phyloP scores from a whole-genome alignment of 2,329 filamentous ascomycete genomes.

The Orbilia oligospora region DNA sequence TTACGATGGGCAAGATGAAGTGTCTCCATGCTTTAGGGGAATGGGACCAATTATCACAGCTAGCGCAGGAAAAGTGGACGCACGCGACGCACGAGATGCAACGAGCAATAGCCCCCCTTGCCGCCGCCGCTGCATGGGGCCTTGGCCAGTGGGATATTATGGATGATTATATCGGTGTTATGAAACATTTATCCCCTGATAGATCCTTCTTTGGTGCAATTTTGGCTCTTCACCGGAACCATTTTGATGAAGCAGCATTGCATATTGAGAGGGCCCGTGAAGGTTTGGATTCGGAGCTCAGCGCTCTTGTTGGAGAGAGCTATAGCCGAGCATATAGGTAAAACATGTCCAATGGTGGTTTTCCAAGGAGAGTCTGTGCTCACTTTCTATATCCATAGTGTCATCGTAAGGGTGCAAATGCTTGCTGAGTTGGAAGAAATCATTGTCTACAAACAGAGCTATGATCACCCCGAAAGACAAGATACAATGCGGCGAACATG shows the following conservation, averaged over 20 bases:
- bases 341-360: background rate
- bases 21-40: constrained; percentile 97
- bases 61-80: constrained; percentile 91
- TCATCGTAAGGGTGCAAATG: constrained; percentile 99
- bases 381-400: constrained; percentile 66
- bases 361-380: background rate
- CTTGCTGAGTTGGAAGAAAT: constrained; percentile 98
- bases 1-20: constrained; percentile 99
- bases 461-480: constrained; percentile 84
- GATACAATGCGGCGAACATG: constrained; percentile 92
- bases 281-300: constrained; percentile 93
- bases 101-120: constrained; percentile 89
- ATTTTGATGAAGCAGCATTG: constrained; percentile 89
- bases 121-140: constrained; percentile 96
- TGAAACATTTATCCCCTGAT: constrained; percentile 94
- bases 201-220: constrained; percentile 98
- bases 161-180: constrained; percentile 95
- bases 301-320: constrained; percentile 95
- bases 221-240: constrained; percentile 91
- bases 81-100: constrained; percentile 89
- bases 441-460: constrained; percentile 94
- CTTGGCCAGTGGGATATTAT: constrained; percentile 97
- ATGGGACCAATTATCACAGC: constrained; percentile 90
- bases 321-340: constrained; percentile 93
- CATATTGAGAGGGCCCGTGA: constrained; percentile 94